These are phyloP conservation scores for Chlorella ohadii DNA, from an alignment of 139 green algal species.

Conservation along the genomic window DNA sequence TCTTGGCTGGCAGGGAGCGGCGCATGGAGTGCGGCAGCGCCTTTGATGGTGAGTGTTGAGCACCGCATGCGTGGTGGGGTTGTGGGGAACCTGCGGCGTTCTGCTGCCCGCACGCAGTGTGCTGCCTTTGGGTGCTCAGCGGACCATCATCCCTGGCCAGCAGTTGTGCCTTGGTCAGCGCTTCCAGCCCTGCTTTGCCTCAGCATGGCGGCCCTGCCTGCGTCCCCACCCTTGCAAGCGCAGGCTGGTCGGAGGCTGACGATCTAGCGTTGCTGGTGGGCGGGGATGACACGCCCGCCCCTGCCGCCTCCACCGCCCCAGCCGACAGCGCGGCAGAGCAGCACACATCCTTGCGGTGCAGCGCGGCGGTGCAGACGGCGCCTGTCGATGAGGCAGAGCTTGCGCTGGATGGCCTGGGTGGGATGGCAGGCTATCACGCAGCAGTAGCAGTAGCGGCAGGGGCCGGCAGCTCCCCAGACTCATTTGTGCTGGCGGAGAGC, in stretches of 20 bases:
- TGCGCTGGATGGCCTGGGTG: not conserved
- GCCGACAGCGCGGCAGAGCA: not conserved
- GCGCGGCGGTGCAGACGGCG: conserved; percentile 21
- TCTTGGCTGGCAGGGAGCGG: conserved; percentile 24
- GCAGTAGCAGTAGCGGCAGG: not conserved
- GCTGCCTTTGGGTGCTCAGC: too few relatives aligned
- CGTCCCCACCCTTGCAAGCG: too few relatives aligned
- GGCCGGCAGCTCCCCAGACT: not conserved
- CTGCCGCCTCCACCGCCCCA: not conserved
- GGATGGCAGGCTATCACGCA: not conserved
- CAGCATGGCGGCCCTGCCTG: too few relatives aligned
- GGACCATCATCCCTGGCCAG: too few relatives aligned
- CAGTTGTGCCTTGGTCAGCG: too few relatives aligned
- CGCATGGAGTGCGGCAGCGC: conserved; percentile 29
- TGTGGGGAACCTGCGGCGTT: too few relatives aligned
- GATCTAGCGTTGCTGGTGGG: conserved; percentile 30
- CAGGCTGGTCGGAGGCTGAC: conserved; percentile 28
- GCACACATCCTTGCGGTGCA: not conserved
- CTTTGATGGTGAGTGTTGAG: conserved; percentile 1
- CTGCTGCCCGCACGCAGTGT: too few relatives aligned
- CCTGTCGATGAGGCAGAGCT: not conserved
- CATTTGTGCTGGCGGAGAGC: conserved; percentile 2
- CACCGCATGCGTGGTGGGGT: too few relatives aligned
- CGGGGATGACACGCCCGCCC: not conserved
- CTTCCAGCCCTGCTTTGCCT: too few relatives aligned